A percentile compares a stretch with the other conserved stretches of the same genome.
Conservation (phyloP, 2,329 filamentous ascomycete genomes). For the Keithomyces neogunnii region DNA sequence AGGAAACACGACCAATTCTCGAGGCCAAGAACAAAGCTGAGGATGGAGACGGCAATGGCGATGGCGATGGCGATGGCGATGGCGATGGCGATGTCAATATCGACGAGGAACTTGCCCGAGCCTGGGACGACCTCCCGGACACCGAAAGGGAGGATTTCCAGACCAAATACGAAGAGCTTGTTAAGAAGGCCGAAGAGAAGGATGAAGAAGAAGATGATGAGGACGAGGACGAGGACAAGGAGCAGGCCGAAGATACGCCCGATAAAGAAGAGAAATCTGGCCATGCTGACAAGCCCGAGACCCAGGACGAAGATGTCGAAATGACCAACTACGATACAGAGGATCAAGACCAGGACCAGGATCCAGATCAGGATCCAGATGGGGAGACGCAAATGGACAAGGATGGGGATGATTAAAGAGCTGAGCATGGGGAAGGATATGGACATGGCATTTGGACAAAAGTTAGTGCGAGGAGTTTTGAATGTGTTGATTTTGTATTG, state of each 20-base stretch:
- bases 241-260: constrained; percentile 8
- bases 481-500: background rate
- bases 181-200: constrained; percentile 17
- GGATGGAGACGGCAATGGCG: constrained; percentile 13
- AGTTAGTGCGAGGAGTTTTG: constrained; percentile 2
- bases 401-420: constrained; percentile 22
- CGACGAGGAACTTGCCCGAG: constrained; percentile 46
- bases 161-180: constrained; percentile 20
- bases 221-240: constrained; percentile 13
- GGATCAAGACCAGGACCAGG: constrained; percentile 22
- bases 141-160: constrained; percentile 41
- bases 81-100: constrained; percentile 23
- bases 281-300: constrained; percentile 19
- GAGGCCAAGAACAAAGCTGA: constrained; percentile 35
- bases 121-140: constrained; percentile 46
- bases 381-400: constrained; percentile 24
- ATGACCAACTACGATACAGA: constrained; percentile 40
- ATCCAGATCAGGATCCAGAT: constrained; percentile 16
- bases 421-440: background rate
- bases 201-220: constrained; percentile 15
- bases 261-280: constrained; percentile 14
- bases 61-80: constrained; percentile 19
- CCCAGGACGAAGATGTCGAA: constrained; percentile 40
- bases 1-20: constrained; percentile 36
- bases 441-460: background rate